Percentiles rank a stretch among this genome's conserved stretches.
Conservation (phyloP, 345 rosid species). For the Psidium friedrichsthalianum region DNA sequence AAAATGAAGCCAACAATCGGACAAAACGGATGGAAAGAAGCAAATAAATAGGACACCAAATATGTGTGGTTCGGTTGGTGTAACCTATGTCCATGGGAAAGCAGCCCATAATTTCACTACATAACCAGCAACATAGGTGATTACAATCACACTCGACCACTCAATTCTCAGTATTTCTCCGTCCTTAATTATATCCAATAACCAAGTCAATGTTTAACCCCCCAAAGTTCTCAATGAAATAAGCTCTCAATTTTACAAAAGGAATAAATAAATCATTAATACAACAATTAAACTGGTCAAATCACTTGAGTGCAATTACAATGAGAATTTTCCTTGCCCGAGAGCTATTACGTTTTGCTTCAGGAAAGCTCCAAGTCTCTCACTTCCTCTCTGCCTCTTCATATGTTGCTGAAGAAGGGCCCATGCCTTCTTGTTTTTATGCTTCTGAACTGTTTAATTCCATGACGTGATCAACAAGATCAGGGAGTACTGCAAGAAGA, state of each 20-base stretch:
- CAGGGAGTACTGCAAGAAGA: slow-evolving; percentile 14
- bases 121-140: neutral
- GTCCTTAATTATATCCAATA: neutral
- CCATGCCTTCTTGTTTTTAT: too few species aligned
- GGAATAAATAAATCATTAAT: too few species aligned
- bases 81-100: neutral
- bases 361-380: too few species aligned
- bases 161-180: neutral
- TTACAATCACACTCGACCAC: neutral
- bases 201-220: neutral
- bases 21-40: neutral
- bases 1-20: neutral
- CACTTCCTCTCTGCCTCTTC: too few species aligned
- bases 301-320: too few species aligned
- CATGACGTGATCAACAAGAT: slow-evolving; percentile 14
- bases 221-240: neutral
- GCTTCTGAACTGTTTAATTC: too few species aligned
- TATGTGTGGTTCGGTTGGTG: neutral
- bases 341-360: too few species aligned
- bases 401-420: too few species aligned
- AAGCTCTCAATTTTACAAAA: neutral
- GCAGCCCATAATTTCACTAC: neutral
- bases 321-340: too few species aligned
- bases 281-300: too few species aligned
- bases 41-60: fast-evolving